These are phyloP conservation scores for Heliocybe sulcata DNA, from an alignment of 1,284 basidiomycete genomes.

Conservation along the genomic window DNA sequence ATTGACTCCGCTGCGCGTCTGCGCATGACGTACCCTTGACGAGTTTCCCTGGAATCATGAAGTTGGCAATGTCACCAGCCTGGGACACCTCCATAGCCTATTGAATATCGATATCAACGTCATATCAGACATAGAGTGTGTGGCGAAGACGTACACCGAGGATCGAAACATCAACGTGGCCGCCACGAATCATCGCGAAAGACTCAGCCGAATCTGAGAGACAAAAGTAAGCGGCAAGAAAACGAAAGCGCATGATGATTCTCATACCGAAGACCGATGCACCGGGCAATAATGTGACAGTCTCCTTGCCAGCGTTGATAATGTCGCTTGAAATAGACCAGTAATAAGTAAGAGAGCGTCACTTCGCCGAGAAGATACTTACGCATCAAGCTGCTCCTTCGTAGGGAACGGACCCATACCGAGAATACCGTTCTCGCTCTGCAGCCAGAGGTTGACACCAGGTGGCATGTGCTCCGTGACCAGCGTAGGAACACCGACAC, in stretches of 20 bases:
- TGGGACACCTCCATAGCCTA: conserved; percentile 91
- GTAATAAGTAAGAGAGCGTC: background rate
- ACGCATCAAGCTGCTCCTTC: conserved; percentile 79
- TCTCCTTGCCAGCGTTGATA: conserved; percentile 95
- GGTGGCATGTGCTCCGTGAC: conserved; percentile 58
- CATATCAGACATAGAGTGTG: background rate
- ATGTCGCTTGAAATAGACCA: conserved; percentile 50
- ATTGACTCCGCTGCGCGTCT: background rate
- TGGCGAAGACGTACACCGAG: conserved; percentile 49
- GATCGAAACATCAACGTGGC: conserved; percentile 90
- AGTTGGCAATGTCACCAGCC: conserved; percentile 91
- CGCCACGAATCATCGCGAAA: conserved; percentile 93
- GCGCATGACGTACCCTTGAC: conserved; percentile 63
- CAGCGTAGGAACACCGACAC: conserved; percentile 80
- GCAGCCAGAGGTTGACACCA: conserved; percentile 79
- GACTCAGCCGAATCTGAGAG: conserved; percentile 74
- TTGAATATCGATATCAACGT: conserved; percentile 5
- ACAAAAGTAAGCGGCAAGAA: conserved; percentile 5
- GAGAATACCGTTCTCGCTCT: conserved; percentile 92
- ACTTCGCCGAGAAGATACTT: conserved; percentile 31
- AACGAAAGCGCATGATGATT: background rate
- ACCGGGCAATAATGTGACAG: conserved; percentile 84
- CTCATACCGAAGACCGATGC: conserved; percentile 79
- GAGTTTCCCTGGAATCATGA: conserved; percentile 94
- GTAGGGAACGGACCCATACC: conserved; percentile 95